A percentile compares a stretch with the other conserved stretches of the same genome.
Evolutionary conservation across 768 basidiomycete species (phyloP).

Genomic region (Collybiopsis confluens): DNA sequence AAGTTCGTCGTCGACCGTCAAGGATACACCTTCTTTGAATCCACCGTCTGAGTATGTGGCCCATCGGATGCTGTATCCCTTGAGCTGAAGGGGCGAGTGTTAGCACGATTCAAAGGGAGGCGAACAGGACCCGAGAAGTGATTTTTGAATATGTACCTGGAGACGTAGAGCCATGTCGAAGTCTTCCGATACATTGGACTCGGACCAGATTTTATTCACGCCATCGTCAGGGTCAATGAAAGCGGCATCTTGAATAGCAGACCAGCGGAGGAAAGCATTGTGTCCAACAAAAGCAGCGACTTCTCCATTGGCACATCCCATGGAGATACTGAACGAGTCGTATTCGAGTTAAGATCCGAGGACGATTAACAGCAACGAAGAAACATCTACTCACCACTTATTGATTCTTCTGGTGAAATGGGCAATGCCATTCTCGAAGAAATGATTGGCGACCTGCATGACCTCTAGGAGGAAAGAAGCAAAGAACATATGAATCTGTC

Average conservation of each 20-base stretch:
- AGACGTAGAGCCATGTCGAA: slow-evolving; percentile 78
- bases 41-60: slow-evolving; percentile 80
- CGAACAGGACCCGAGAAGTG: neutral
- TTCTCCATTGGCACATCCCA: slow-evolving; percentile 78
- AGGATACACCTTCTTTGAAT: slow-evolving; percentile 88
- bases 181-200: slow-evolving; percentile 78
- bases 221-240: slow-evolving; percentile 66
- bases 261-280: slow-evolving; percentile 88
- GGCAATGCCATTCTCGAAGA: slow-evolving; percentile 88
- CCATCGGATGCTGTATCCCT: slow-evolving; percentile 79
- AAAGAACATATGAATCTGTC: neutral
- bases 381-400: slow-evolving; percentile 29
- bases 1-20: slow-evolving; percentile 87
- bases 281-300: slow-evolving; percentile 84
- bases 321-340: slow-evolving; percentile 47
- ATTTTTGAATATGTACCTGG: slow-evolving; percentile 35
- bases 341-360: too few relatives aligned
- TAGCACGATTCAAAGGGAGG: too few relatives aligned
- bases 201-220: slow-evolving; percentile 75
- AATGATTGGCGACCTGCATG: slow-evolving; percentile 87
- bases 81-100: too few relatives aligned
- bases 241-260: slow-evolving; percentile 81
- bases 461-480: slow-evolving; percentile 45
- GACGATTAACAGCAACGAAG: too few relatives aligned
- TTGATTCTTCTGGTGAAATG: slow-evolving; percentile 88